Base-by-base conservation (phyloP, 495 filamentous ascomycete species). In the Penicillium lividum region DNA sequence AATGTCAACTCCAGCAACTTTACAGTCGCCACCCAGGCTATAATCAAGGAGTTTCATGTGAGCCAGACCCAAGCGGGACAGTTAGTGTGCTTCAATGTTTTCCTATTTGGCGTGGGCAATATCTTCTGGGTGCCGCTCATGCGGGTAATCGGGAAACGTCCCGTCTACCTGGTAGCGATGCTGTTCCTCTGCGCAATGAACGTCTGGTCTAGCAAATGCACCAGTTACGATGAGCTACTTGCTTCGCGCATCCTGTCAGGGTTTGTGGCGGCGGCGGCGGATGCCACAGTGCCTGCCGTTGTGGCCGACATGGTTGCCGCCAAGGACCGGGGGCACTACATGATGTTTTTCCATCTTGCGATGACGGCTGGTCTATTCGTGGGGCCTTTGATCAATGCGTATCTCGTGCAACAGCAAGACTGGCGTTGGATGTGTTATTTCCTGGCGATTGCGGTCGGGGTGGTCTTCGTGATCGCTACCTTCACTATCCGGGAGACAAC, bases 401-500 rank as follows among this genome's bases (percentile, higher is more conserved):
- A 69, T 28, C 59, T 73, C 3, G 66, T 69, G 0, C 70, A 73
- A 49, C 58, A 68, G 22, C 33, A 66, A 33, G 38, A 64, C 15
- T 73, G 70, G 70, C 62, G 68, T 10, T 73, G 70, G 70, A 73
- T 70, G 68, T 73, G 68, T 18, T 68, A 67, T 54, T 69, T 70
- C 18, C 51, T 70, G 4, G 61, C 70, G 2, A 59, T 70, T 9
- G 66, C 68, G 0, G 62, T 65, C 11, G 70, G 59, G 0, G 53
- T 50, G 3, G 28, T 62, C 4, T 64, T 66, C 22, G 1, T 66
- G 7, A n/a, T 68, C 2, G 57, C 64, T 22, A 56, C 69, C 33
- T 69, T 69, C 33, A 69, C 64, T 1, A 61, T 73, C 43, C 59
- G 70, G 10, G 70, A 73, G 28, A 70, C 70, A 1, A 63, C 68